Percentiles rank a stretch among this genome's conserved stretches.
Evolutionary conservation across 164 flowering plant genomes (phyloP).

Genomic region (Piper longum): DNA sequence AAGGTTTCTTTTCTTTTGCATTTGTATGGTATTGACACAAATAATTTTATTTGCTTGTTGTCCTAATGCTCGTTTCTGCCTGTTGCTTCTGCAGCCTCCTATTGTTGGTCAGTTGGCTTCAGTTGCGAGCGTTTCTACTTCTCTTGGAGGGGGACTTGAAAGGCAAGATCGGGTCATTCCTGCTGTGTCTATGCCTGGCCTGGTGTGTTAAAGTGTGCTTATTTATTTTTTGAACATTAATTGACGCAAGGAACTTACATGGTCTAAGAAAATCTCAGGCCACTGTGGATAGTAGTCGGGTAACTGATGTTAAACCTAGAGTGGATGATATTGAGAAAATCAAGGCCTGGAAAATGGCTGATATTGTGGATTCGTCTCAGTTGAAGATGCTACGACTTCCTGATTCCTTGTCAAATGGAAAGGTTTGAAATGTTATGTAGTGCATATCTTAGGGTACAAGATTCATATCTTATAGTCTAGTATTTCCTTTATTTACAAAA

Average conservation of each 20-base stretch:
- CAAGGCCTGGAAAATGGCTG: slow-evolving; percentile 15
- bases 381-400: slow-evolving; percentile 11
- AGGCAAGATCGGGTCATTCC: slow-evolving; percentile 9
- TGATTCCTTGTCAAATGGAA: slow-evolving; percentile 9
- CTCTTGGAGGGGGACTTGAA: slow-evolving; percentile 8
- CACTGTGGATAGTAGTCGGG: slow-evolving; percentile 9
- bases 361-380: slow-evolving; percentile 10
- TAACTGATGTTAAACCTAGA: slow-evolving; percentile 12
- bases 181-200: slow-evolving; percentile 6
- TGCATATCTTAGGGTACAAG: too few relatives aligned
- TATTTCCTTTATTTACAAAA: too few relatives aligned
- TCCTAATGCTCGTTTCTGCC: not conserved
- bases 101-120: slow-evolving; percentile 9
- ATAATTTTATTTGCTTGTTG: too few relatives aligned
- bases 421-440: slow-evolving; percentile 1
- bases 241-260: not conserved
- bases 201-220: not conserved
- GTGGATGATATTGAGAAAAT: slow-evolving; percentile 12
- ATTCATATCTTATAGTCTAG: too few relatives aligned
- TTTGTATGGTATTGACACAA: not conserved
- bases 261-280: slow-evolving; percentile 7
- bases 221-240: not conserved
- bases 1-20: slow-evolving; percentile 3
- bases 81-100: slow-evolving; percentile 9
- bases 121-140: slow-evolving; percentile 7